Evolutionary conservation across 495 filamentous ascomycete species (phyloP).

Genomic region (Glarea lozoyensis): DNA sequence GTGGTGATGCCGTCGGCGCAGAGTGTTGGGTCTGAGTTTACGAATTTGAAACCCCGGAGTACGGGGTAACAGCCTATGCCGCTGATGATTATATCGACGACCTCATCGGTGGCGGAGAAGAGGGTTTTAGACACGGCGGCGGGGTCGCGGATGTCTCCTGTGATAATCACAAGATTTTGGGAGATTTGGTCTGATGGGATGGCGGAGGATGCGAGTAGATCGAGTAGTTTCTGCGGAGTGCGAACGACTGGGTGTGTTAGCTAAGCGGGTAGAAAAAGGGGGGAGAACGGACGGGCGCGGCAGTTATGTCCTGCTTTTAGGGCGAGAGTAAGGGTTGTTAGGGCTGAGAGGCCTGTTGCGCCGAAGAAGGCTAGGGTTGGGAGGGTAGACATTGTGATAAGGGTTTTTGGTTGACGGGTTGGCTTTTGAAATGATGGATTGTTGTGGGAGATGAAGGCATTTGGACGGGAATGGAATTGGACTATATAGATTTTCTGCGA

Average conservation of each 20-base stretch:
- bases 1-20: constrained; percentile 3
- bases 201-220: constrained; percentile 1
- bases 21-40: constrained; percentile 2
- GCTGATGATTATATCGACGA: constrained; percentile 4
- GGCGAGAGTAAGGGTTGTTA: background rate
- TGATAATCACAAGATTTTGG: constrained; percentile 2
- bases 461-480: background rate
- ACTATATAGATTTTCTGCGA: too few relatives aligned
- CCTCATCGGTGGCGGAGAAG: background rate
- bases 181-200: background rate
- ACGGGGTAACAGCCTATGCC: constrained; percentile 4
- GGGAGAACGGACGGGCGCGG: constrained; percentile 2
- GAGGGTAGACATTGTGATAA: background rate
- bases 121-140: background rate
- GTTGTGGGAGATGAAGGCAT: background rate
- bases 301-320: constrained; percentile 6
- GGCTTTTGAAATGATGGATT: background rate
- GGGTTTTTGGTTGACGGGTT: background rate
- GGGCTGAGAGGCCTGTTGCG: constrained; percentile 4
- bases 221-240: constrained; percentile 4
- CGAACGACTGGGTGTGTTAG: constrained; percentile 2
- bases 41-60: background rate
- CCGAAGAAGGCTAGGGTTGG: constrained; percentile 3
- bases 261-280: background rate
- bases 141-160: constrained; percentile 1